Evolutionary conservation across 2,329 filamentous ascomycete genomes (phyloP).

Genomic region (Penicillium concentricum): DNA sequence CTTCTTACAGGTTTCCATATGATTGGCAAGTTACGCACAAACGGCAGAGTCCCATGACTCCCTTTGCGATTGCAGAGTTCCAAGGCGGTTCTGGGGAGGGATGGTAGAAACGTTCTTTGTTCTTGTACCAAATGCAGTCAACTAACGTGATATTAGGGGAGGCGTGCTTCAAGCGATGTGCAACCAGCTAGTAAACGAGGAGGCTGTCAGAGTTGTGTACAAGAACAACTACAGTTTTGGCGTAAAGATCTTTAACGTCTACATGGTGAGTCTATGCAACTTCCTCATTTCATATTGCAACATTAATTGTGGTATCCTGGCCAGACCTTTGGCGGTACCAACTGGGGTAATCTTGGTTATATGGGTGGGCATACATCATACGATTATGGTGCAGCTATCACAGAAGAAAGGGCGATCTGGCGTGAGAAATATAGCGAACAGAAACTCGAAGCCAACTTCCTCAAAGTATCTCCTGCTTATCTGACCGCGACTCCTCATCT

Average conservation of each 20-base stretch:
- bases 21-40: slow-evolving; percentile 21
- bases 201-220: slow-evolving; percentile 61
- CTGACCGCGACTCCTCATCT: slow-evolving; percentile 55
- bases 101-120: slow-evolving; percentile 4
- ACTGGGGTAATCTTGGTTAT: slow-evolving; percentile 75
- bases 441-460: slow-evolving; percentile 72
- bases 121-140: too few relatives aligned
- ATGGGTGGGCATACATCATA: slow-evolving; percentile 62
- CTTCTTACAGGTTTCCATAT: slow-evolving; percentile 21
- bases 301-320: slow-evolving; percentile 46
- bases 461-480: slow-evolving; percentile 69
- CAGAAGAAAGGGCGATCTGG: slow-evolving; percentile 64
- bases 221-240: slow-evolving; percentile 70
- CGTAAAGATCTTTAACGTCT: slow-evolving; percentile 66
- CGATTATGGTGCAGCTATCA: slow-evolving; percentile 61
- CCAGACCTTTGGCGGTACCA: slow-evolving; percentile 69
- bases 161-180: slow-evolving; percentile 12
- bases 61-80: slow-evolving; percentile 28
- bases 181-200: slow-evolving; percentile 13
- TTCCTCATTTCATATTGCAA: slow-evolving; percentile 64
- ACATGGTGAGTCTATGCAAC: slow-evolving; percentile 56
- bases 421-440: slow-evolving; percentile 75
- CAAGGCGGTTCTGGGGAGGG: slow-evolving; percentile 22
- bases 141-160: slow-evolving; percentile 1
- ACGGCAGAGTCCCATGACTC: slow-evolving; percentile 23